A percentile compares a stretch with the other conserved stretches of the same genome.
phyloP scores from a whole-genome alignment of 257 asterid species.

The Solanum chilense region DNA sequence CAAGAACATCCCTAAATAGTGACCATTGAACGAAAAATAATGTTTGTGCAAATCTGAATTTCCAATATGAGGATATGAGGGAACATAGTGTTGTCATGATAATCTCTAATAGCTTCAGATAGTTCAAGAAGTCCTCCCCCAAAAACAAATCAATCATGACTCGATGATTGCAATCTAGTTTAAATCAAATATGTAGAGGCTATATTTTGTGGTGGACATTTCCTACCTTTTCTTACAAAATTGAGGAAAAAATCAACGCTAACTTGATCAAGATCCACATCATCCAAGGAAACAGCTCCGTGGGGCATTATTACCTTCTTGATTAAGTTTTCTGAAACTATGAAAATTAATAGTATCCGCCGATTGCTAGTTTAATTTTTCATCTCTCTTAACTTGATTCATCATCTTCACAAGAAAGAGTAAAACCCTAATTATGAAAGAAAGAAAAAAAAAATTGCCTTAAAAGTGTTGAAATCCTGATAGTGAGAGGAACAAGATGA shows the following conservation, averaged over 20 bases:
- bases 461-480: too few relatives aligned
- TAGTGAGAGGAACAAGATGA: too few relatives aligned
- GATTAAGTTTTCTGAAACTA: conserved; percentile 72
- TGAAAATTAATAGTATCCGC: conserved; percentile 61
- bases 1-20: background rate
- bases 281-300: conserved; percentile 90
- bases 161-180: too few relatives aligned
- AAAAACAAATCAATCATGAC: background rate
- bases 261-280: conserved; percentile 97
- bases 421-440: too few relatives aligned
- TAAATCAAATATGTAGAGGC: background rate
- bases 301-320: conserved; percentile 96
- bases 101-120: conserved; percentile 88
- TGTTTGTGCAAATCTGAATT: background rate
- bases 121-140: conserved; percentile 77
- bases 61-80: conserved; percentile 90
- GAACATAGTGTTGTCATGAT: conserved; percentile 65
- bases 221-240: conserved; percentile 80
- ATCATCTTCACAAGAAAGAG: too few relatives aligned
- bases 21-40: background rate
- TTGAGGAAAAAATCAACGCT: conserved; percentile 78
- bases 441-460: too few relatives aligned
- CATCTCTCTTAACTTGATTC: too few relatives aligned
- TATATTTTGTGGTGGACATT: background rate
- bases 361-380: conserved; percentile 14